phyloP scores from a whole-genome alignment of 371 early-diverging fungal species.

The Mortierella sp. region DNA sequence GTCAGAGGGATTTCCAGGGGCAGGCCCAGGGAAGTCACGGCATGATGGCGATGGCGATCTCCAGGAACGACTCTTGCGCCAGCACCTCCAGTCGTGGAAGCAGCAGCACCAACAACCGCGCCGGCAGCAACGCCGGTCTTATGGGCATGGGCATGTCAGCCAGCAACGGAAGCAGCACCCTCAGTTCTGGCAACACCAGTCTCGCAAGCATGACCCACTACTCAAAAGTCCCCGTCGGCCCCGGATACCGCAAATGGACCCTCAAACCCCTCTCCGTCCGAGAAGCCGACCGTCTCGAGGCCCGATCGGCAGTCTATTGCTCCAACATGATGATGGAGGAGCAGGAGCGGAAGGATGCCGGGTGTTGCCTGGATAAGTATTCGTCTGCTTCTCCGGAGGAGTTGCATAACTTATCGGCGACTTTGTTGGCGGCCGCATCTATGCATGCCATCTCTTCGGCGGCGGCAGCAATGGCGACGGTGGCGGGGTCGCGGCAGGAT shows the following conservation, averaged over 20 bases:
- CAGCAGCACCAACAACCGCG: neutral
- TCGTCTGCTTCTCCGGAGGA: slow-evolving; percentile 39
- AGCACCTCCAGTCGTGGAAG: neutral
- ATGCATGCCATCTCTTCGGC: slow-evolving; percentile 21
- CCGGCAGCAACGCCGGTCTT: slow-evolving; percentile 9
- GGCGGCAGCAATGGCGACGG: neutral
- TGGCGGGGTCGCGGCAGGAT: neutral
- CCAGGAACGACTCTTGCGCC: slow-evolving; percentile 1
- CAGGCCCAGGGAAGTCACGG: neutral
- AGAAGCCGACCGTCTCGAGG: slow-evolving; percentile 51
- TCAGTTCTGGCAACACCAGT: neutral
- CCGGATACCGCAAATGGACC: slow-evolving; percentile 58
- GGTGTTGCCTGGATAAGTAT: slow-evolving; percentile 50
- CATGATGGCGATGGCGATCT: neutral
- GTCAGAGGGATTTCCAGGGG: slow-evolving; percentile 24
- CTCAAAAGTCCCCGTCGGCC: slow-evolving; percentile 38
- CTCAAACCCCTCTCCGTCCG: slow-evolving; percentile 53
- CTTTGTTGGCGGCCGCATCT: slow-evolving; percentile 25
- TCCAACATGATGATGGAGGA: slow-evolving; percentile 51
- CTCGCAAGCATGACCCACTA: slow-evolving; percentile 17
- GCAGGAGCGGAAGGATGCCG: slow-evolving; percentile 47
- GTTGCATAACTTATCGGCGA: slow-evolving; percentile 26
- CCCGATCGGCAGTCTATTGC: slow-evolving; percentile 39
- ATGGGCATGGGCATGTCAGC: slow-evolving; percentile 19
- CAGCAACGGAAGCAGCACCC: neutral